These are phyloP conservation scores for Fusarium nanum DNA, from an alignment of 2,329 filamentous ascomycete species.

Conservation along the genomic window DNA sequence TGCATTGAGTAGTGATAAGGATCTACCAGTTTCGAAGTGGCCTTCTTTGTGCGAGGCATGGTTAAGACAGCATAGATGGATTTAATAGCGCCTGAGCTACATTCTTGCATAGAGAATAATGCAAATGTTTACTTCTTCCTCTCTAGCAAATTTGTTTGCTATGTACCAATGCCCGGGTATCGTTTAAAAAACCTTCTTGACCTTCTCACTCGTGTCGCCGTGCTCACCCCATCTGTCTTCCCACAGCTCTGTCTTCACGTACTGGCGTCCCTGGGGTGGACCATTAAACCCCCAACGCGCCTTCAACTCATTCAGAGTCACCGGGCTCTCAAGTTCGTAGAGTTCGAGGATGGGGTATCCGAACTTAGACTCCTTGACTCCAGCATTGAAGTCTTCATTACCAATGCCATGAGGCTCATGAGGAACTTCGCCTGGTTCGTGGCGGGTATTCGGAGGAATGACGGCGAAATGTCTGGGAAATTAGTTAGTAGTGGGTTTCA, in stretches of 20 bases:
- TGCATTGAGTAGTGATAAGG: conserved; percentile 27
- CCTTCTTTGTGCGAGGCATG: conserved; percentile 39
- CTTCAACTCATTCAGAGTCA: conserved; percentile 44
- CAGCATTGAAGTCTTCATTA: conserved; percentile 48
- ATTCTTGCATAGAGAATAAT: background rate
- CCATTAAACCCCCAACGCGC: conserved; percentile 36
- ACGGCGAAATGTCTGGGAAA: conserved; percentile 17
- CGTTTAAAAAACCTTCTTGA: background rate
- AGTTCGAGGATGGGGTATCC: conserved; percentile 47
- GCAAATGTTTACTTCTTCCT: background rate
- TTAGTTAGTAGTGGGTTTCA: background rate
- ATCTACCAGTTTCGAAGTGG: conserved; percentile 38
- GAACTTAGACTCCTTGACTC: conserved; percentile 43
- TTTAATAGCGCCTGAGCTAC: background rate
- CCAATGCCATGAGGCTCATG: conserved; percentile 43
- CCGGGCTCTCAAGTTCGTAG: conserved; percentile 38
- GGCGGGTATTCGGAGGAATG: conserved; percentile 17
- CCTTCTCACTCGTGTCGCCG: background rate
- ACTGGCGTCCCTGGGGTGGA: conserved; percentile 47
- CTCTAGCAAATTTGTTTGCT: background rate
- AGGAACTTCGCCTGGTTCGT: conserved; percentile 34
- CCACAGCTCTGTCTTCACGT: conserved; percentile 40
- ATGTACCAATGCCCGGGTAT: background rate
- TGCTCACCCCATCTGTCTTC: conserved; percentile 41
- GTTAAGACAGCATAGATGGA: conserved; percentile 28